A percentile compares a stretch with the other conserved stretches of the same genome.
Evolutionary conservation across 1,139 yeast species (phyloP).

Genomic region (Suhomyces ambrosiae): DNA sequence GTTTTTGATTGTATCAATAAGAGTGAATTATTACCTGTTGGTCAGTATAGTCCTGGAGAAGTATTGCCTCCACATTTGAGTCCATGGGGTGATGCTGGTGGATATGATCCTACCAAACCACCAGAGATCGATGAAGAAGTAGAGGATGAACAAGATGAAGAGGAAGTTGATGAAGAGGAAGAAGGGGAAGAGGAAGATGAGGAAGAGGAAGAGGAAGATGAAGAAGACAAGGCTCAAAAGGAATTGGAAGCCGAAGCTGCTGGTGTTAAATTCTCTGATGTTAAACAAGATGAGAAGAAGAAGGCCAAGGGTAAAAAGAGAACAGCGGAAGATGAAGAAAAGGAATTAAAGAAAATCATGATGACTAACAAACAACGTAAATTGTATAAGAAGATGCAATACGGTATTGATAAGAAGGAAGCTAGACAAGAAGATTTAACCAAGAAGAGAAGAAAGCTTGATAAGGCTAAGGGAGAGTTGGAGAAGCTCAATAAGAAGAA

Average conservation of each 20-base stretch:
- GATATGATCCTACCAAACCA: constrained; percentile 76
- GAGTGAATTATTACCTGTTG: constrained; percentile 71
- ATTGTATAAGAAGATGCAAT: constrained; percentile 92
- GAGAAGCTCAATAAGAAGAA: constrained; percentile 37
- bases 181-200: constrained; percentile 53
- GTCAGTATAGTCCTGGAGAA: constrained; percentile 90
- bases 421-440: constrained; percentile 71
- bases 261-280: constrained; percentile 76
- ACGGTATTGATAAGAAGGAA: constrained; percentile 85
- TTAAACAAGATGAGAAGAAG: constrained; percentile 33
- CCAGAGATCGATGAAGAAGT: constrained; percentile 38
- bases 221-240: constrained; percentile 67
- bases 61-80: constrained; percentile 93
- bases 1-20: constrained; percentile 88
- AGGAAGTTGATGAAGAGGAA: constrained; percentile 51
- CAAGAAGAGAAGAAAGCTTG: constrained; percentile 77
- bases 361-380: constrained; percentile 96
- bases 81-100: constrained; percentile 98
- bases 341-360: constrained; percentile 90
- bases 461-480: constrained; percentile 64
- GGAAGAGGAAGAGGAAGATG: constrained; percentile 56
- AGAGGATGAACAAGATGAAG: constrained; percentile 52
- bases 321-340: constrained; percentile 67
- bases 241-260: constrained; percentile 91
- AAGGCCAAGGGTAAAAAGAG: constrained; percentile 42